These are phyloP conservation scores for Trichomonascus vanleenenianus DNA, from an alignment of 805 yeast species.

Conservation along the genomic window DNA sequence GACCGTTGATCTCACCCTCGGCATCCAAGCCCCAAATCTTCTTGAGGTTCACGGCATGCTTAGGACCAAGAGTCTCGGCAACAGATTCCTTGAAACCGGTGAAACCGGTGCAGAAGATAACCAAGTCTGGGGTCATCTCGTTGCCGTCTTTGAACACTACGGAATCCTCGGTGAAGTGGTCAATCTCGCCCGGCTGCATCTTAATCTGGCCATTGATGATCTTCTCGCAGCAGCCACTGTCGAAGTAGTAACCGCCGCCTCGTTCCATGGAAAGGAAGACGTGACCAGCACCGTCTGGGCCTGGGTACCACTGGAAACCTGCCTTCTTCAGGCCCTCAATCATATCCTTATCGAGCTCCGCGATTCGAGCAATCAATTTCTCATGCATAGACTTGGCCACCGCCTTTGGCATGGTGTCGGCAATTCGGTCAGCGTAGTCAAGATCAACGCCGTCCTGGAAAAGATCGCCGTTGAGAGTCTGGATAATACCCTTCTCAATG, in stretches of 20 bases:
- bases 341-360: conserved; percentile 26
- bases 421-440: conserved; percentile 34
- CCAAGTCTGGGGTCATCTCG: conserved; percentile 29
- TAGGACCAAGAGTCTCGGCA: conserved; percentile 31
- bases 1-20: conserved; percentile 36
- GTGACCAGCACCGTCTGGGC: conserved; percentile 38
- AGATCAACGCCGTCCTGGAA: conserved; percentile 33
- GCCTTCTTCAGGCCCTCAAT: conserved; percentile 28
- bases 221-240: conserved; percentile 37
- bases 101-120: conserved; percentile 41
- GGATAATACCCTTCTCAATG: conserved; percentile 29
- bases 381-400: conserved; percentile 32
- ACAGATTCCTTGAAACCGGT: conserved; percentile 38
- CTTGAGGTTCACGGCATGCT: conserved; percentile 30
- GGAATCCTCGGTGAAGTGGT: conserved; percentile 31
- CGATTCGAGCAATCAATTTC: conserved; percentile 27
- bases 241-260: conserved; percentile 42
- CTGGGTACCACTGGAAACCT: conserved; percentile 36
- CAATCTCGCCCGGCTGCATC: conserved; percentile 32
- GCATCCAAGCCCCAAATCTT: conserved; percentile 37
- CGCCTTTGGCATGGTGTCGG: conserved; percentile 31
- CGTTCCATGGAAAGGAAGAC: conserved; percentile 34
- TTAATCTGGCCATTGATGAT: conserved; percentile 35
- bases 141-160: conserved; percentile 36
- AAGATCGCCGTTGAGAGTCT: conserved; percentile 25